Percentiles rank a stretch among this genome's conserved stretches.
phyloP scores from a whole-genome alignment of 176 grass and related monocot species.

The Thalia dealbata region DNA sequence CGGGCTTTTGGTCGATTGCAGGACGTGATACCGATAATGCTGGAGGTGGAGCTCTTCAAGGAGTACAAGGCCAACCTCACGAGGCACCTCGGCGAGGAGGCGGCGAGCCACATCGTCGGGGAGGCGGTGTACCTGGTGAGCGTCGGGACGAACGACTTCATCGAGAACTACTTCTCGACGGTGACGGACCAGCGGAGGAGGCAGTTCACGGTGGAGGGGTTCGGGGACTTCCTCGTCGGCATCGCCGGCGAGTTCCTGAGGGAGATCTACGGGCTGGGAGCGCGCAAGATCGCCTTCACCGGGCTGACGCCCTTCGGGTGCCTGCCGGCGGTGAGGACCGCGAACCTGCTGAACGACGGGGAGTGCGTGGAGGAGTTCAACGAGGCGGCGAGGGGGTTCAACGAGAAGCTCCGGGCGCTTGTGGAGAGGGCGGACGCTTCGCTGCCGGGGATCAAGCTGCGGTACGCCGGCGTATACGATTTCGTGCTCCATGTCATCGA shows the following conservation, averaged over 20 bases:
- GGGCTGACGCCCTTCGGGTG: conserved; percentile 72
- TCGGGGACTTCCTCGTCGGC: conserved; percentile 45
- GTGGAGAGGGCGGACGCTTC: conserved; percentile 15
- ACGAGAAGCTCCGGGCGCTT: conserved; percentile 43
- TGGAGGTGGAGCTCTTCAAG: conserved; percentile 76
- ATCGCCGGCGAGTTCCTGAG: conserved; percentile 47
- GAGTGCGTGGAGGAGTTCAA: conserved; percentile 68
- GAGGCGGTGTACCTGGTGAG: conserved; percentile 69
- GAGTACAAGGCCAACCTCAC: conserved; percentile 50
- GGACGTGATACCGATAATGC: conserved; percentile 57
- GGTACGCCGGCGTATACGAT: conserved; percentile 39
- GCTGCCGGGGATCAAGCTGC: conserved; percentile 24
- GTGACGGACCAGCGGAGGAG: conserved; percentile 36
- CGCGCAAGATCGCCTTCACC: conserved; percentile 50
- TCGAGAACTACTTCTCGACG: conserved; percentile 71
- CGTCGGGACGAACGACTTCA: conserved; percentile 86
- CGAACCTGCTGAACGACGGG: conserved; percentile 26
- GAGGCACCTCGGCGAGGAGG: conserved; percentile 9
- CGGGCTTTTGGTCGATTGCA: neutral
- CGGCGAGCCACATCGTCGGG: conserved; percentile 32
- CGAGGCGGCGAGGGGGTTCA: conserved; percentile 55
- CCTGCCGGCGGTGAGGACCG: conserved; percentile 58
- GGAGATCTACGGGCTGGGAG: conserved; percentile 44
- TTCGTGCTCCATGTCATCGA: conserved; percentile 39
- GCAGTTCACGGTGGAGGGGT: conserved; percentile 48